Evolutionary conservation across 805 yeast genomes (phyloP).

Genomic region (Lipomyces spencermartinsiae): DNA sequence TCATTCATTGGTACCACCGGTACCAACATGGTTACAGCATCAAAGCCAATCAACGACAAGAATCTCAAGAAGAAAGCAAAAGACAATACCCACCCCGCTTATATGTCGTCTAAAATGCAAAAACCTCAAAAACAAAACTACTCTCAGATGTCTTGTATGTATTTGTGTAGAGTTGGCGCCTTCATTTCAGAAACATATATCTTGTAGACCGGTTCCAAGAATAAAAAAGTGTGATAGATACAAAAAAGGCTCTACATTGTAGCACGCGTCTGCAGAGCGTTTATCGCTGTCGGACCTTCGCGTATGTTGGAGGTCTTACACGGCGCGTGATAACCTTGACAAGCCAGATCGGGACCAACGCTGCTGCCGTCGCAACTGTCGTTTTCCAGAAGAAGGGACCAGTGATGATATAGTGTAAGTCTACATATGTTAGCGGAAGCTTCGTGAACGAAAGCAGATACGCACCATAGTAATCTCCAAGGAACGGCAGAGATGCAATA

Average conservation of each 20-base stretch:
- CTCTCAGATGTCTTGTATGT: background rate
- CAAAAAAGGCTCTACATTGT: background rate
- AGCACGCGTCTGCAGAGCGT: background rate
- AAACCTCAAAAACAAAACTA: background rate
- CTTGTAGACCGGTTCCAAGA: background rate
- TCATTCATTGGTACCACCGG: background rate
- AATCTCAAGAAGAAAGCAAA: background rate
- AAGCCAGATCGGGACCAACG: conserved; percentile 89
- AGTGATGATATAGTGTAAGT: conserved; percentile 61
- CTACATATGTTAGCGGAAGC: conserved; percentile 14
- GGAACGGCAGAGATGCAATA: conserved; percentile 78
- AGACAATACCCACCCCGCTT: background rate
- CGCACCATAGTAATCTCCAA: conserved; percentile 80
- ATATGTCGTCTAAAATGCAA: background rate
- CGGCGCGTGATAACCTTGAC: conserved; percentile 75
- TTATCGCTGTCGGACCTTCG: conserved; percentile 81
- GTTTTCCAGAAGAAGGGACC: conserved; percentile 73
- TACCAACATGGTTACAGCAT: background rate
- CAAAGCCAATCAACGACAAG: background rate
- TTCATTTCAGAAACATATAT: background rate
- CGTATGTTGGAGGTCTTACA: conserved; percentile 92
- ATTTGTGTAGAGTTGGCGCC: background rate
- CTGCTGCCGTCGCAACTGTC: conserved; percentile 64
- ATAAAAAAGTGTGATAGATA: background rate
- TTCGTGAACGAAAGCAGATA: background rate